Evolutionary conservation across 2,329 filamentous ascomycete genomes (phyloP), one percentile per base, ranked within the genome.

Genomic region (Daldinia sp.): DNA sequence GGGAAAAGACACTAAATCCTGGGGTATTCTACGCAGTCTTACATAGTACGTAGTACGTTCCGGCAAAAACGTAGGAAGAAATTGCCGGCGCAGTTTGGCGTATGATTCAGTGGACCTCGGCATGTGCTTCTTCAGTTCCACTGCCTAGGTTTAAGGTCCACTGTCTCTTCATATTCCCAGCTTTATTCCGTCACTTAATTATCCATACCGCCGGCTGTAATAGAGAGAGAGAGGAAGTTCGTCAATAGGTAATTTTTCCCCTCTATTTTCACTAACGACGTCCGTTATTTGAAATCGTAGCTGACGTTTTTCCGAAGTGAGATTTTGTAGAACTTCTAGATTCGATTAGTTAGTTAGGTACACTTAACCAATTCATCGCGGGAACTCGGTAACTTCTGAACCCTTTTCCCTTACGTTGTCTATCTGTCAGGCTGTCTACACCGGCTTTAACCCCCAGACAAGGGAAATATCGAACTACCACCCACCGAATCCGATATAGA

Each of bases 31-130:
- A 28, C 4, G 42, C 9, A 9, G 30, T 33, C 18, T 2, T 23
- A 5, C n/a, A 20, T 48, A 12, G 20, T 26, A 26, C 9, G 6
- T 48, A 58, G 59, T 57, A 65, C 46, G 60, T 33, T 41, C 60
- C 63, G 64, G 63, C 42, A 69, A 64, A 64, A 69, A 64, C 60
- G 46, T 65, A 67, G 26, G 44, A 12, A 12, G 50, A 68, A 71
- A 68, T 63, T 72, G 70, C 70, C 70, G 70, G 65, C 68, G 67
- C 55, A 68, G 30, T 37, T 67, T 13, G 23, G n/a, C 15, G 26
- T 63, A 59, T 46, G 20, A 50, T 39, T 53, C 54, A 64, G 65
- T 67, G 65, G 65, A 72, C 70, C 70, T 72, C 70, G 70, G 70
- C 70, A 72, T 72, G 70, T 72, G 70, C 68, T 67, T 62, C 30